Base-by-base conservation (phyloP, 148 eudicot genomes). In the Amaranthus cruentus region DNA sequence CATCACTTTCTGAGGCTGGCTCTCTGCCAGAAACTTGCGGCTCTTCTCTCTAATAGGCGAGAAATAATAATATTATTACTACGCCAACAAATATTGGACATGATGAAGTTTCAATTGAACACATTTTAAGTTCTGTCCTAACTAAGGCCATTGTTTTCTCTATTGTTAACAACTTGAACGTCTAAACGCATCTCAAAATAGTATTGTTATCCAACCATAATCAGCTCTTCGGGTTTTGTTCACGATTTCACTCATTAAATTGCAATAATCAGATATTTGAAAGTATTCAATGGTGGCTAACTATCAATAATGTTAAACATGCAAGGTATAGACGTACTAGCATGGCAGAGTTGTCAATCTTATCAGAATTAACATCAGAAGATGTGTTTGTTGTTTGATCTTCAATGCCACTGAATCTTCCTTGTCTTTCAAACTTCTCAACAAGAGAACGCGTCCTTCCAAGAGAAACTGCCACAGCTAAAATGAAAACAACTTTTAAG, bases 361-460 rank as follows among this genome's bases (percentile, higher is more conserved):
- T 81, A 83, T 91, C 91, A 73, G 85, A 66, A 63, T 76, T 70
- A 49, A 77, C 76, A 55, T 69, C 83, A 81, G 89, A 76, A 64
- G 83, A 67, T 49, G 76, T 62, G 71, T 71, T 83, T 63, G 82
- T 74, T 38, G 59, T 60, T 61, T 75, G 84, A 72, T 78, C 80
- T 71, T 92, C 97, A 65, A 65, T 69, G 69, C 76, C 73, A 61
- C 54, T 65, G 58, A 74, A 15, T 7, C 4, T 78, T 71, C 84
- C 96, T 79, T 81, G 86, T 83, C 76, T 85, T 81, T 95, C 99
- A 76, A 95, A 95, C 78, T 79, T 92, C 82, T 92, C 97, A 74
- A 95, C 99, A 85, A 95, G 86, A 69, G 94, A 80, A 59, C 97
- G 96, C 6, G 94, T 95, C 85, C 89, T 87, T 81, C 99, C 97